Evolutionary conservation across 176 grass and related monocot genomes (phyloP).

Genomic region (Aegilops sharonensis): DNA sequence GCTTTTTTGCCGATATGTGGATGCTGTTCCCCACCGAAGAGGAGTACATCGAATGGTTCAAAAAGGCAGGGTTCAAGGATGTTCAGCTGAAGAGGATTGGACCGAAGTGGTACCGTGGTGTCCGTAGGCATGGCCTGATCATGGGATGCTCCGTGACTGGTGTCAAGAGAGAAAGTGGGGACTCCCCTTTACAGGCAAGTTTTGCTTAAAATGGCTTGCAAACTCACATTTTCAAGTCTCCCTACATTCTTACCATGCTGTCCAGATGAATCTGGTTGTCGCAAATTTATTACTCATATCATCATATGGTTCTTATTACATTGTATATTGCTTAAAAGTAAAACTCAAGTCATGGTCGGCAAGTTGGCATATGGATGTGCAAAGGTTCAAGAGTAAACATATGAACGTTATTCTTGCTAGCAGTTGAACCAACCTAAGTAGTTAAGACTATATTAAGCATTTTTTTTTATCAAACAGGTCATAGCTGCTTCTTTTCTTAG

Average conservation of each 20-base stretch:
- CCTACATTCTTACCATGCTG: background rate
- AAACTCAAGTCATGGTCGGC: background rate
- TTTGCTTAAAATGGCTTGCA: background rate
- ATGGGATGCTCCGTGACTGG: constrained; percentile 94
- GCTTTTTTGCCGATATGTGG: constrained; percentile 94
- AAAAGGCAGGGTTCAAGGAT: constrained; percentile 84
- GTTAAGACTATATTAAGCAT: background rate
- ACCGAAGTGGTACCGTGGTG: constrained; percentile 94
- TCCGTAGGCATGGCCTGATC: constrained; percentile 82
- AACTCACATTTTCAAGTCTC: background rate
- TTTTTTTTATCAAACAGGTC: background rate
- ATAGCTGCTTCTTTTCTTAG: background rate
- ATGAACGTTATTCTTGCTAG: background rate
- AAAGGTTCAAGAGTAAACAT: background rate
- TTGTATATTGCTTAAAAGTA: background rate
- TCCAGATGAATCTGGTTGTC: background rate
- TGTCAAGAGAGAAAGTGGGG: constrained; percentile 65
- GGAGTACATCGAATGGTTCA: constrained; percentile 96
- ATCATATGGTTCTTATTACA: background rate
- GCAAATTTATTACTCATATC: background rate
- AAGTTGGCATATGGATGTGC: background rate
- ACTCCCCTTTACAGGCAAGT: constrained; percentile 71
- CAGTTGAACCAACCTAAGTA: background rate
- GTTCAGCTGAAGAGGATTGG: constrained; percentile 88
- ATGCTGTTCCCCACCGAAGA: constrained; percentile 98